Conservation (phyloP, 2,329 filamentous ascomycete species). For the Neonectria ditissima region DNA sequence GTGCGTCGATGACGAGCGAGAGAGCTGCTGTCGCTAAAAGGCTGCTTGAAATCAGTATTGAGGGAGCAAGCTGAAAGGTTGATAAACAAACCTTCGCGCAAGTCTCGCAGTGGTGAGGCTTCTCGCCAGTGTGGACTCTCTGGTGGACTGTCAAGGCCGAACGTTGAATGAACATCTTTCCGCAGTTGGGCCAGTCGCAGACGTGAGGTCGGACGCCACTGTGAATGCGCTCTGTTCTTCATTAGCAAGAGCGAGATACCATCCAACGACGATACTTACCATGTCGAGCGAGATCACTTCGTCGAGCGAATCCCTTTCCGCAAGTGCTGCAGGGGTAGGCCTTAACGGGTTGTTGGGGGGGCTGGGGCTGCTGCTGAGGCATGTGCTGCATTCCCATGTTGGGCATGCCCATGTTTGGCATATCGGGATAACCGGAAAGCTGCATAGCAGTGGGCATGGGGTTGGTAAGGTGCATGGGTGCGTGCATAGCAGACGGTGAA, state of each 20-base stretch:
- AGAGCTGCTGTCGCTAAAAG: constrained; percentile 96
- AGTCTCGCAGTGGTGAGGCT: constrained; percentile 96
- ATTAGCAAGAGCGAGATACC: constrained; percentile 38
- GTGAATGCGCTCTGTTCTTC: constrained; percentile 88
- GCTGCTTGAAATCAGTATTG: constrained; percentile 62
- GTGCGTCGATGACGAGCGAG: constrained; percentile 93
- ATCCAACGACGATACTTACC: constrained; percentile 69
- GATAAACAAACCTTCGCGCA: constrained; percentile 84
- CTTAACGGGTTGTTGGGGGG: constrained; percentile 62
- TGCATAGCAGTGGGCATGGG: constrained; percentile 58
- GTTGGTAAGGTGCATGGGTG: constrained; percentile 60
- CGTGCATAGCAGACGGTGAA: constrained; percentile 65
- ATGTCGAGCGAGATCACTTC: constrained; percentile 94
- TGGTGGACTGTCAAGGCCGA: constrained; percentile 95
- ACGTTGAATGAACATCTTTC: constrained; percentile 97
- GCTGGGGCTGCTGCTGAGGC: constrained; percentile 48
- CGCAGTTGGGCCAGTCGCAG: constrained; percentile 88
- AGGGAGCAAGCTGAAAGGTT: too few relatives aligned
- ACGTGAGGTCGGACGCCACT: constrained; percentile 91
- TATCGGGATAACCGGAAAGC: constrained; percentile 55
- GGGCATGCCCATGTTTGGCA: constrained; percentile 57
- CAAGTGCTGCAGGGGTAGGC: constrained; percentile 92
- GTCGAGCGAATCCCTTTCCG: constrained; percentile 88
- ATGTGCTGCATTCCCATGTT: constrained; percentile 55
- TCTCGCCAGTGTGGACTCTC: constrained; percentile 96